phyloP scores from a whole-genome alignment of 495 filamentous ascomycete species.

The Aspergillus cavernicola region DNA sequence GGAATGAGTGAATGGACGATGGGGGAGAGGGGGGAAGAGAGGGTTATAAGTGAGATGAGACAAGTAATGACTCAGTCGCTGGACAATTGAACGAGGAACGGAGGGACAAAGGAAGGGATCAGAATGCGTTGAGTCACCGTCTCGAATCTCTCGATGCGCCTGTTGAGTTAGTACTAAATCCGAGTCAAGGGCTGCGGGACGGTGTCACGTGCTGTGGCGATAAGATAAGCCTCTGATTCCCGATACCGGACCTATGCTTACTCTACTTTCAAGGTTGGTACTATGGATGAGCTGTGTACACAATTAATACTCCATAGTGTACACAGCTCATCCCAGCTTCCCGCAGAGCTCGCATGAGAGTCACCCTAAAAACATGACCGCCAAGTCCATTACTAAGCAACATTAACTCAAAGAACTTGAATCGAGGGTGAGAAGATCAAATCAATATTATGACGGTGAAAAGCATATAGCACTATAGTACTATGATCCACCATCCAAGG shows the following conservation, averaged over 20 bases:
- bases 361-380: too few relatives aligned
- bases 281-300: too few relatives aligned
- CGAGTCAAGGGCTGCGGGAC: neutral
- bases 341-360: too few relatives aligned
- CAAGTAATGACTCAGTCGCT: neutral
- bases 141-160: neutral
- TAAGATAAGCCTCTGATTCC: neutral
- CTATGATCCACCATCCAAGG: conserved; percentile 1
- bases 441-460: conserved; percentile 4
- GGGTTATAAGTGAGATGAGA: neutral
- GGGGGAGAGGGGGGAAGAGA: neutral
- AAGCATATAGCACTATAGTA: conserved; percentile 1
- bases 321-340: too few relatives aligned
- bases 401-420: too few relatives aligned
- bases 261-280: too few relatives aligned
- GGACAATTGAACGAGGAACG: neutral
- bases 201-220: neutral
- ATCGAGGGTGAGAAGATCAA: too few relatives aligned
- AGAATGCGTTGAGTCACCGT: conserved; percentile 15
- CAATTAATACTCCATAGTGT: too few relatives aligned
- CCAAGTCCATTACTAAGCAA: too few relatives aligned
- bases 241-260: too few relatives aligned
- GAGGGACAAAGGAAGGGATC: neutral
- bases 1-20: neutral
- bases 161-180: too few relatives aligned